Evolutionary conservation across 192 early-diverging fungal genomes (phyloP), one percentile per base, ranked within the genome.

Genomic region (Phlyctochytrium bullatum): DNA sequence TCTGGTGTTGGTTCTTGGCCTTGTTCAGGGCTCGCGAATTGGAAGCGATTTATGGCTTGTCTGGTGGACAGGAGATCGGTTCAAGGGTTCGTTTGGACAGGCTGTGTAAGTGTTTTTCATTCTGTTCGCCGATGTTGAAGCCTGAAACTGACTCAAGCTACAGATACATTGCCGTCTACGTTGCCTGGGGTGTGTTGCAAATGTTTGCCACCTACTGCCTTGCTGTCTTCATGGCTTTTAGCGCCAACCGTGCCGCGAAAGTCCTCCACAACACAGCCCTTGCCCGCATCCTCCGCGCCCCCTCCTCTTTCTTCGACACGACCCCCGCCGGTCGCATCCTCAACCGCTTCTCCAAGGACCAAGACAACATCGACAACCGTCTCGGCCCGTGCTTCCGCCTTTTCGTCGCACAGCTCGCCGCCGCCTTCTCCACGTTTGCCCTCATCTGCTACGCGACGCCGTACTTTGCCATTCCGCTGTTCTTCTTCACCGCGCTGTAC

Each of bases 271-370:
- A 84, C 14, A 80, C 76, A 29, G 85, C 92, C 36, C 73, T 94
- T 27, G 35, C 66, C 20, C 78, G 85, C 35, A 82, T 95, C 25
- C 60, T 94, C 65, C 73, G 88, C 3, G 86, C 92, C 1, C 92
- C 92, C 12, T 82, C 88, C 54, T 78, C 77, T 2, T 95, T 97
- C 75, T 93, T 88, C 71, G 86, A 79, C 54, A 83, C 78, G 3
- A 90, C 88, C 0, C 88, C 88, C 30, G 59, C 88, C 6, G 89
- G 88, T 24, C 79, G 85, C 30, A 88, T 91, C 52, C 70, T 89
- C 52, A 83, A 76, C 69, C 33, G 80, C 27, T 78, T 74, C 35
- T 52, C 86, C 12, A 57, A 57, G 27, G 54, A 93, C 72, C 72
- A 85, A 3, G 84, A 88, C 68, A 73, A 78, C 14, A 73, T 86